These are phyloP conservation scores for Apiospora malaysiana DNA, from an alignment of 2,329 filamentous ascomycete species.

Conservation along the genomic window DNA sequence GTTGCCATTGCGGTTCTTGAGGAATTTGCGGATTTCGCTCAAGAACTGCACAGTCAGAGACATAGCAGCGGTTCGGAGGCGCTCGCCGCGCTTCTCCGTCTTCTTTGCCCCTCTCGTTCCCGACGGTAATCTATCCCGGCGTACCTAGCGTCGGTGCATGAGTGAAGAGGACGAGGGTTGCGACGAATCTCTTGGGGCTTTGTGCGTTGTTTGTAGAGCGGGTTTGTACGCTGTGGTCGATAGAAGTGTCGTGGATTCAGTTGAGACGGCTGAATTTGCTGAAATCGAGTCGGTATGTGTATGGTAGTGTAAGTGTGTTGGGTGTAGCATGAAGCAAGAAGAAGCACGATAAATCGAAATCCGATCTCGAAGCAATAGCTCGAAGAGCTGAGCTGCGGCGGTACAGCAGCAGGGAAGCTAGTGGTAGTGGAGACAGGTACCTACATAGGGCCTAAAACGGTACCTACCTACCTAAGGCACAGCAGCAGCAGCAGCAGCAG, in stretches of 20 bases:
- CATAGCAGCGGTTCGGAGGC: conserved; percentile 48
- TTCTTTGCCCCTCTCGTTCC: background rate
- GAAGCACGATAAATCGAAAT: background rate
- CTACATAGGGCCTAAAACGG: background rate
- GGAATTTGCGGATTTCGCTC: conserved; percentile 63
- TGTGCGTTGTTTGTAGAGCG: background rate
- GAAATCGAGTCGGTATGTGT: background rate
- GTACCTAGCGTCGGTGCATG: conserved; percentile 6
- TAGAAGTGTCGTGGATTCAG: background rate
- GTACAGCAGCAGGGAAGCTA: background rate
- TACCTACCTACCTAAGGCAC: background rate
- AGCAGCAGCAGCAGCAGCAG: too few relatives aligned
- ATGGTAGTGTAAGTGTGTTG: background rate
- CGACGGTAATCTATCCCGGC: background rate
- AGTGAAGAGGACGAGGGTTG: background rate
- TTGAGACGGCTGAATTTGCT: background rate
- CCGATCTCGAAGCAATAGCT: background rate
- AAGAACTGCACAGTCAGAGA: conserved; percentile 73
- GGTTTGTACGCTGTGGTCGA: background rate
- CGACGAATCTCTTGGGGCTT: background rate
- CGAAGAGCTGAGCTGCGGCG: background rate
- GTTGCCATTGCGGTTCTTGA: conserved; percentile 67
- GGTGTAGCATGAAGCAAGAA: background rate
- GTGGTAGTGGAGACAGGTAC: background rate
- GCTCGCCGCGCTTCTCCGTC: conserved; percentile 2